Percentiles rank a stretch among this genome's conserved stretches.
Evolutionary conservation across 768 basidiomycete genomes (phyloP).

Genomic region (Leucosporidium yakuticum): DNA sequence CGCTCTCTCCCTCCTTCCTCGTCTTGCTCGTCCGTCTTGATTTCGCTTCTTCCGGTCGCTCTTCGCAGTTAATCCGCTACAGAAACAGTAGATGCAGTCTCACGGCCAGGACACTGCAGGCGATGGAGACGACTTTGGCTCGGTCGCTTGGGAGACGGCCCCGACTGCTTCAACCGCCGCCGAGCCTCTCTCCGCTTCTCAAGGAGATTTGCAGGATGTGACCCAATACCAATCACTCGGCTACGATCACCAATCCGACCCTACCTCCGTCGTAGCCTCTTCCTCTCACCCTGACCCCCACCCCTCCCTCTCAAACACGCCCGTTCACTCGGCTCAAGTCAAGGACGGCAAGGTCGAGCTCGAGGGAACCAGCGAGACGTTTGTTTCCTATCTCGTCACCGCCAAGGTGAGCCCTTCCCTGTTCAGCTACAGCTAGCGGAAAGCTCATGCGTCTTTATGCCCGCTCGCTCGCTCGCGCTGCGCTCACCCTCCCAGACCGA

Average conservation of each 20-base stretch:
- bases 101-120: neutral
- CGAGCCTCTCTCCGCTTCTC: neutral
- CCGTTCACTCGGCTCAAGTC: slow-evolving; percentile 46
- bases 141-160: slow-evolving; percentile 21
- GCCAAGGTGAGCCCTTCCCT: slow-evolving; percentile 59
- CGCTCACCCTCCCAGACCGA: slow-evolving; percentile 60
- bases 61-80: too few relatives aligned
- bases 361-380: slow-evolving; percentile 93
- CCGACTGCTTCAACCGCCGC: neutral
- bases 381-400: slow-evolving; percentile 85
- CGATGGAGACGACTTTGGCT: slow-evolving; percentile 10
- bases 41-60: neutral
- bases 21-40: neutral
- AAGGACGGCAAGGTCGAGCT: slow-evolving; percentile 92
- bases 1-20: neutral
- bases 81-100: neutral
- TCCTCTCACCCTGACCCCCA: neutral
- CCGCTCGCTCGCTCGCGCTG: neutral
- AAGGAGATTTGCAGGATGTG: neutral
- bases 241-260: neutral
- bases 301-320: neutral
- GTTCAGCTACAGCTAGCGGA: neutral
- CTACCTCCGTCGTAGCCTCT: neutral
- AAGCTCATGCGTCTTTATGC: too few relatives aligned
- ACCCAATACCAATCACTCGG: neutral